A percentile compares a stretch with the other conserved stretches of the same genome.
Evolutionary conservation across 768 basidiomycete genomes (phyloP).

Genomic region (Naganishia onofrii): DNA sequence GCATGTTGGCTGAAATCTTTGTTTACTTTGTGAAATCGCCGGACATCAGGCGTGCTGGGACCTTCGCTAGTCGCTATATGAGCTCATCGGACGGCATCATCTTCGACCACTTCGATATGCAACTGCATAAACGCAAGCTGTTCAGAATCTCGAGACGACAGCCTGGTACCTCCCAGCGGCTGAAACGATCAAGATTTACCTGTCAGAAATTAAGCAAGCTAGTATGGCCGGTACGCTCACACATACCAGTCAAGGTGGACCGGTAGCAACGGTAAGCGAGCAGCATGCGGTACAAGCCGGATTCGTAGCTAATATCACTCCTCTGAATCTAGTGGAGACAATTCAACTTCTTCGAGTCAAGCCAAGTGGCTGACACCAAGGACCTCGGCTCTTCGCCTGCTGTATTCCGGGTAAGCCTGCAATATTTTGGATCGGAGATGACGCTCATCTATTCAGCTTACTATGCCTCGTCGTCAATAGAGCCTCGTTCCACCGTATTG

Average conservation of each 20-base stretch:
- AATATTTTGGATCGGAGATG: background rate
- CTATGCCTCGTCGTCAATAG: constrained; percentile 1
- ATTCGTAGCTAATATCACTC: background rate
- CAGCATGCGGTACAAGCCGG: background rate
- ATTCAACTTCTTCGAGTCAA: constrained; percentile 82
- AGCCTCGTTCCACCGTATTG: constrained; percentile 39
- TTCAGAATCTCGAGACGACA: too few relatives aligned
- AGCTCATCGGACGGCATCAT: background rate
- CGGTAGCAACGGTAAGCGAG: constrained; percentile 15
- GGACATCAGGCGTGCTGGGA: background rate
- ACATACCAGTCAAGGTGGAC: constrained; percentile 19
- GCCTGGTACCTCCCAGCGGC: background rate
- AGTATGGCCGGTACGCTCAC: constrained; percentile 14
- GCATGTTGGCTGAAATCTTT: constrained; percentile 5
- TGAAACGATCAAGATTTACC: background rate
- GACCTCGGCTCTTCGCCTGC: constrained; percentile 73
- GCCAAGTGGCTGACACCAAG: constrained; percentile 72
- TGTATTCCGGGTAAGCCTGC: constrained; percentile 65
- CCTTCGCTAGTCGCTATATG: background rate
- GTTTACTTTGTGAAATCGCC: constrained; percentile 15
- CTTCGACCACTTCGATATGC: too few relatives aligned
- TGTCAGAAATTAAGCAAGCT: background rate
- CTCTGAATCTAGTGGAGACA: constrained; percentile 68
- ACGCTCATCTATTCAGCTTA: constrained; percentile 25
- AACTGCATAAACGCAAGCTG: too few relatives aligned